Base-by-base conservation (phyloP, 2,329 filamentous ascomycete genomes). In the Calonectria multiphialidica region DNA sequence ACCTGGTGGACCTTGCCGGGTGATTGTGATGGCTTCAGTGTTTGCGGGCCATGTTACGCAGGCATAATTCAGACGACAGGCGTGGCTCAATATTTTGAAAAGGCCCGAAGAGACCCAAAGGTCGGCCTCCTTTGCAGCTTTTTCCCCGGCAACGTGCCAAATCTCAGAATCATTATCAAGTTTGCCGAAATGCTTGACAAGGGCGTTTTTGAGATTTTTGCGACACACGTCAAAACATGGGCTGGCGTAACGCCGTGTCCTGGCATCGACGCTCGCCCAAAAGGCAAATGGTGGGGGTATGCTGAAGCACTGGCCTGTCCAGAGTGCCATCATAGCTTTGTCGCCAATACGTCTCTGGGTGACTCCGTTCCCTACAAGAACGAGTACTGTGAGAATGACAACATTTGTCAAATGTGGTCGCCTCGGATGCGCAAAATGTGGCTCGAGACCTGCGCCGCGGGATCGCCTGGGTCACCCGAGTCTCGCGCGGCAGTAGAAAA, bases 351-450 rank as follows among this genome's bases (percentile, higher is more conserved):
- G 1, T n/a, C 74, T 0, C 73, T 84, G 0, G 80, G 78, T 2
- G 59, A 61, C 1, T 61, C 70, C 0, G 69, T 83, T 28, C 75
- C 79, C 0, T 71, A 83, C 45, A 79, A 81, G n/a, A 76, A 59
- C 1, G 71, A 66, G 1, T 72, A 74, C 6, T 76, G 82, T 12
- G 72, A 79, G 12, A 75, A 76, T 0, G 50, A 74, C 3, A 73
- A 80, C 10, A 82, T 83, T 37, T 85, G 84, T 53, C 81, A 82
- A 40, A 76, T 85, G 7, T 85, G 83, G 80, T 83, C 83, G 6
- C 80, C 81, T 0, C 81, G 84, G 10, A 85, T 85, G 83, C 83
- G 84, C 30, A 74, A 57, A 1, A 79, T 83, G 74, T 85, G 81
- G 78, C 72, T 77, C 2, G 72, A 75, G 8, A 77, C 64, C 0